Evolutionary conservation across 192 early-diverging fungal genomes (phyloP), one percentile per base, ranked within the genome.

Genomic region (Chytriomyces confervae): DNA sequence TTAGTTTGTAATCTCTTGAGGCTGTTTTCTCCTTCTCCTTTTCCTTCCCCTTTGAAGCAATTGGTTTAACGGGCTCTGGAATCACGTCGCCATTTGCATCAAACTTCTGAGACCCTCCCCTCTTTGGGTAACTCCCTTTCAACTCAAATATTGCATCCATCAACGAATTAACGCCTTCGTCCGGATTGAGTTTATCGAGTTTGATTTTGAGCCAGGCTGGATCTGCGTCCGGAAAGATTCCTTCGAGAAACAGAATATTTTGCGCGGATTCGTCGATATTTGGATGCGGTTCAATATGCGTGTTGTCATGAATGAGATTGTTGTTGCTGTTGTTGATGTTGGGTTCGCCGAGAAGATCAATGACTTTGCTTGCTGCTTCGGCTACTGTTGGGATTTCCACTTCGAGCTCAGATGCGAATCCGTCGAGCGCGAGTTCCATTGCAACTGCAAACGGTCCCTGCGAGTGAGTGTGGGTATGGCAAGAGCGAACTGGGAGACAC

Each of bases 51-150:
- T 36, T 63, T 36, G 9, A 29, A 11, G 62, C 10, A 63, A 9
- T 69, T 69, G 9, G 23, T 10, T 24, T 69, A 46, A 13, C 47
- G 29, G 29, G 36, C 8, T 5, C 66, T 43, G 7, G 66, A n/a
- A 16, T 69, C 43, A 8, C 66, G 50, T 4, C 29, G 29, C 29
- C 29, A 36, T 36, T 36, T 36, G 29, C 29, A 2, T 36, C 29
- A 36, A 36, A 36, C 29, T 36, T 36, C 29, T 36, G 29, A 36
- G 29, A 36, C 29, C 29, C 29, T 36, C 29, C 29, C 53, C 69
- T 36, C n/a, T 74, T 74, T n/a, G 72, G 72, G 44, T 74, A 74
- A 43, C 45, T 62, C 20, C 72, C 72, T 7, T 61, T 63, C 72
- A 74, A 46, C 27, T 61, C 57, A 23, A 74, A 62, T n/a, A 74